A percentile compares a stretch with the other conserved stretches of the same genome.
Conservation (phyloP, 768 basidiomycete species). For the Serendipita vermifera region DNA sequence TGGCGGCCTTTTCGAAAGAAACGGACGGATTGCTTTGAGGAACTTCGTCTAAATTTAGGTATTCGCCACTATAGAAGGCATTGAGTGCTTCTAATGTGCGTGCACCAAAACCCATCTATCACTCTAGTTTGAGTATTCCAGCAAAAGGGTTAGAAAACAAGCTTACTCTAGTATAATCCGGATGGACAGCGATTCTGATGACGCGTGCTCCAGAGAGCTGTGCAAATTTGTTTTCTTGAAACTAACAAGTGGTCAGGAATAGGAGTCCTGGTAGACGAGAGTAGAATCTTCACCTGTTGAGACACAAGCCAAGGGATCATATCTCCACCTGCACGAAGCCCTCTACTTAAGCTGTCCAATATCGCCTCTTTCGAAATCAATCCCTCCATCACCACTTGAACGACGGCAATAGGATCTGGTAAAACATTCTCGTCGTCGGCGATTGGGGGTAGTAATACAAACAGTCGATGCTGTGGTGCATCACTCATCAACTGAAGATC, state of each 20-base stretch:
- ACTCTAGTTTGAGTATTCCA: constrained; percentile 7
- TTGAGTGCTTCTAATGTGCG: constrained; percentile 78
- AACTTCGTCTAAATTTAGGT: constrained; percentile 72
- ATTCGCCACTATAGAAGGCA: constrained; percentile 85
- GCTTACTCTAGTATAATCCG: constrained; percentile 81
- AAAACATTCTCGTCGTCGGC: constrained; percentile 80
- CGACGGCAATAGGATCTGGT: constrained; percentile 88
- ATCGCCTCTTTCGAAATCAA: constrained; percentile 77
- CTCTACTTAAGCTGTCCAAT: constrained; percentile 72
- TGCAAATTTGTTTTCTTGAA: constrained; percentile 91
- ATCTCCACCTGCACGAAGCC: constrained; percentile 80
- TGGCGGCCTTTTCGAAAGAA: neutral
- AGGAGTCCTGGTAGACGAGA: neutral
- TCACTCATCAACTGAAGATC: constrained; percentile 96
- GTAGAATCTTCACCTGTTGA: constrained; percentile 35
- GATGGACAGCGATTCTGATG: constrained; percentile 89
- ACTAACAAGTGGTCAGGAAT: constrained; percentile 34
- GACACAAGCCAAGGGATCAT: constrained; percentile 96
- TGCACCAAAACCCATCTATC: constrained; percentile 92
- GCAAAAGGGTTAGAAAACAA: neutral
- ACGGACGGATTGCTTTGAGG: constrained; percentile 11
- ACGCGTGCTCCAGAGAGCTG: constrained; percentile 80
- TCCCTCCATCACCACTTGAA: constrained; percentile 94
- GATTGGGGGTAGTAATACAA: constrained; percentile 87
- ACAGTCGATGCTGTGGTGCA: constrained; percentile 92